Conservation (phyloP, 2,329 filamentous ascomycete species). For the Ceratocystis variospora region DNA sequence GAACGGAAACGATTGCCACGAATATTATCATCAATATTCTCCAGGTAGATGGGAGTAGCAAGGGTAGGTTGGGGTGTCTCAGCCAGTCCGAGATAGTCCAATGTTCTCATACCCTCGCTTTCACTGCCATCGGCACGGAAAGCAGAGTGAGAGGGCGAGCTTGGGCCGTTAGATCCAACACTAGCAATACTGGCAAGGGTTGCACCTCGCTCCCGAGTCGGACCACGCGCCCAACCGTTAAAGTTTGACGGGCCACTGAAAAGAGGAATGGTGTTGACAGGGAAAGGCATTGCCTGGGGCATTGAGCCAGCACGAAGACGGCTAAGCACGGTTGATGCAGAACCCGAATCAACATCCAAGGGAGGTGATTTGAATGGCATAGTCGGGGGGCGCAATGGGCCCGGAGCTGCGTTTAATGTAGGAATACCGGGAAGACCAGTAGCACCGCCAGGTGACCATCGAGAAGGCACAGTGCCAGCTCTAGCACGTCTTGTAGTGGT, state of each 20-base stretch:
- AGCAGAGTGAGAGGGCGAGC: slow-evolving; percentile 72
- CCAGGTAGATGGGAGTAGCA: slow-evolving; percentile 54
- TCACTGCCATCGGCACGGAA: slow-evolving; percentile 70
- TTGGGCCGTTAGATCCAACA: slow-evolving; percentile 77
- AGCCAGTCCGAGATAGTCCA: slow-evolving; percentile 90
- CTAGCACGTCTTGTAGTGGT: slow-evolving; percentile 58
- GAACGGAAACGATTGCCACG: slow-evolving; percentile 83
- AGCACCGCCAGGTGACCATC: slow-evolving; percentile 67
- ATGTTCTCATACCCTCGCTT: slow-evolving; percentile 73
- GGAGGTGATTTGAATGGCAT: slow-evolving; percentile 59
- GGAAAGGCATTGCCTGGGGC: slow-evolving; percentile 69
- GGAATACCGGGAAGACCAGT: slow-evolving; percentile 36
- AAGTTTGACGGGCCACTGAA: slow-evolving; percentile 78
- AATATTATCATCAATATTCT: slow-evolving; percentile 61
- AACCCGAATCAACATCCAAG: slow-evolving; percentile 48
- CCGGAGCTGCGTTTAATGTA: slow-evolving; percentile 12
- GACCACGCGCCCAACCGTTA: slow-evolving; percentile 57
- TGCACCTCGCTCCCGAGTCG: slow-evolving; percentile 64
- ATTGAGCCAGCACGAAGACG: slow-evolving; percentile 84
- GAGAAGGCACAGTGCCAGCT: slow-evolving; percentile 89
- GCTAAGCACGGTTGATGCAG: slow-evolving; percentile 44
- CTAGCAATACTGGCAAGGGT: slow-evolving; percentile 74
- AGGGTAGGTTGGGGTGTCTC: slow-evolving; percentile 81
- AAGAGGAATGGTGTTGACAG: slow-evolving; percentile 41
- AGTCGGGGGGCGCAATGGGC: slow-evolving; percentile 8